Base-by-base conservation (phyloP, 2,329 filamentous ascomycete species). In the Fusarium sambucinum region DNA sequence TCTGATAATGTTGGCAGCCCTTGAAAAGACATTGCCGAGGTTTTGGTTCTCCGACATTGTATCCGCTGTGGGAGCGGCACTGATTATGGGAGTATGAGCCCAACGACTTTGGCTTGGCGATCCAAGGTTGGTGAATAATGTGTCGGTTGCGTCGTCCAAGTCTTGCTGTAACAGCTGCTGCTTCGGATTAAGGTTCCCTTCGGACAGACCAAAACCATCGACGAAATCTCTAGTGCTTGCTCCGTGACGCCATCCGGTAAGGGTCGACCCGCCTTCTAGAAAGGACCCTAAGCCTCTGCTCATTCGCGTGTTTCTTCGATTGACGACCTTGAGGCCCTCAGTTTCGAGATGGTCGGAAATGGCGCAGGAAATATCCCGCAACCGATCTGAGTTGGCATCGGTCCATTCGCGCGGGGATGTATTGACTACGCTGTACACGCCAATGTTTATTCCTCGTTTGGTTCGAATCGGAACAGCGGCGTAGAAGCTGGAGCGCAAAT, bases 361-460 rank as follows among this genome's bases (percentile, higher is more conserved):
- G 3, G 57, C 19, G 1, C 2, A 55, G 3, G 57, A 60, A 17
- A 60, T 14, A 0, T 55, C 53, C 1, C 57, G 53, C 27, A 57
- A 11, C 6, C 45, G 5, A 4, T 58, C 23, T 1, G 23, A 14
- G n/a, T 57, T 32, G 1, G 2, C 11, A 0, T 57, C 35, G 2
- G 17, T 30, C 57, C 57, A 60, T 1, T n/a, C 1, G 3, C 21
- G 27, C 1, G 10, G 6, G 11, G 52, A 19, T 3, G n/a, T 37
- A 21, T 14, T 60, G 12, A 57, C 30, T 1, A 58, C 29, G 6
- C 29, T 23, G 12, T 57, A 50, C 1, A 50, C 30, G 17, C 57
- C 57, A 3, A 60, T 57, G 6, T 60, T 60, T 6, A 60, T 60
- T 1, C 42, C 53, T 4, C 57, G 41, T 13, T 32, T 55, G 4